Base-by-base conservation (phyloP, 2,329 filamentous ascomycete species). In the Gliomastix tumulicola region DNA sequence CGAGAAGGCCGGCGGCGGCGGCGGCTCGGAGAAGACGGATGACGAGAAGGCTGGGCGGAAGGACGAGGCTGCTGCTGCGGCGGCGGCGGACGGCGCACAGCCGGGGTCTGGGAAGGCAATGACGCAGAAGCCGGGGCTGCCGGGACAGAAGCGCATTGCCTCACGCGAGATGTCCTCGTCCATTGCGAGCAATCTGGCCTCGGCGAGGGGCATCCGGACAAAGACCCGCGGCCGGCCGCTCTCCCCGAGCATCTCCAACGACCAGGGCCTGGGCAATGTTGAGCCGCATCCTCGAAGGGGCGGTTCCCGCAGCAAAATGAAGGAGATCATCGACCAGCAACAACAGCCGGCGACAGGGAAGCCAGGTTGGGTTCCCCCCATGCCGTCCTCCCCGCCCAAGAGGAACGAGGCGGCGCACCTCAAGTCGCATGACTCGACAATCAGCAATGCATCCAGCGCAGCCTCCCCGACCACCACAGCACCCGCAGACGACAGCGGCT, bases 101-200 rank as follows among this genome's bases (percentile, higher is more conserved):
- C 36, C 53, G 22, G n/a, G n/a, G n/a, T n/a, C n/a, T n/a, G n/a
- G n/a, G n/a, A n/a, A n/a, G n/a, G n/a, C n/a, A n/a, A n/a, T n/a
- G n/a, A 28, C 25, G 2, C 25, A 28, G 25, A 54, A 56, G 45
- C 48, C 49, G 10, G 48, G 52, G 13, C 47, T 56, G 16, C 42
- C 56, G 4, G 68, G 65, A 21, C 66, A 67, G 41, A 68, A 66
- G 10, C 65, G 67, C 21, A 69, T 71, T 65, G 54, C 77, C 56
- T 68, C 76, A 19, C 78, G 87, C 39, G 83, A 89, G 40, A 66
- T 82, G 40, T 78, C 82, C 4, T 87, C 87, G 1, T 94, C 88
- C 2, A 94, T 95, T 42, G 88, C 87, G 19, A 94, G 79, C 60
- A 94, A 94, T 51, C 65, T 95, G 30, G 88, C 88, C 12, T 88